These are phyloP conservation scores for Meira nashicola DNA, from an alignment of 1,284 basidiomycete species.

Conservation along the genomic window DNA sequence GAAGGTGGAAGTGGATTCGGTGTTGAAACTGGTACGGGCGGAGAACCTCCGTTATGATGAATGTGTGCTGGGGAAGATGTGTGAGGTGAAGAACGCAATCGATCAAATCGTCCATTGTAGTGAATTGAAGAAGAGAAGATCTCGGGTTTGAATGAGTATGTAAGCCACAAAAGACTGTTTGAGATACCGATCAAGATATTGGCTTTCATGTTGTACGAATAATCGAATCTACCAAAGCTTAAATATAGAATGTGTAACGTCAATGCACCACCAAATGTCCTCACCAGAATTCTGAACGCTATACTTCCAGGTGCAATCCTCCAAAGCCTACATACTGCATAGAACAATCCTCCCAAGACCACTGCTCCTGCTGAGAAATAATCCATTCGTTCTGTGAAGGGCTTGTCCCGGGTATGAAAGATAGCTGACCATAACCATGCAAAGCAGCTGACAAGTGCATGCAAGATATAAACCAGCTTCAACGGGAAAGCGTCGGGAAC, in stretches of 20 bases:
- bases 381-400: constrained; percentile 81
- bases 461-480: constrained; percentile 65
- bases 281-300: constrained; percentile 23
- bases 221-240: constrained; percentile 74
- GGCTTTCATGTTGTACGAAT: constrained; percentile 88
- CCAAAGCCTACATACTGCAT: constrained; percentile 48
- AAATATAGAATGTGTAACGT: constrained; percentile 70
- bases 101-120: neutral
- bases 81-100: constrained; percentile 15
- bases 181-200: constrained; percentile 69
- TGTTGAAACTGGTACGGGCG: constrained; percentile 33
- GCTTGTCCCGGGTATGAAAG: constrained; percentile 85
- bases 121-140: constrained; percentile 14
- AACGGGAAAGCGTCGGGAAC: constrained; percentile 56
- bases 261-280: constrained; percentile 31
- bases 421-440: constrained; percentile 89
- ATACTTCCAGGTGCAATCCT: constrained; percentile 33
- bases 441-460: constrained; percentile 73
- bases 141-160: constrained; percentile 31
- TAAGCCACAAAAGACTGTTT: constrained; percentile 75
- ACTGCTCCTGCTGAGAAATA: constrained; percentile 87
- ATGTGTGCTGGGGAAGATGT: neutral
- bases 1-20: constrained; percentile 27
- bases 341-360: constrained; percentile 68
- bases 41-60: constrained; percentile 23